Base-by-base conservation (phyloP, 129 eudicot genomes). In the Ambrosia trifida region DNA sequence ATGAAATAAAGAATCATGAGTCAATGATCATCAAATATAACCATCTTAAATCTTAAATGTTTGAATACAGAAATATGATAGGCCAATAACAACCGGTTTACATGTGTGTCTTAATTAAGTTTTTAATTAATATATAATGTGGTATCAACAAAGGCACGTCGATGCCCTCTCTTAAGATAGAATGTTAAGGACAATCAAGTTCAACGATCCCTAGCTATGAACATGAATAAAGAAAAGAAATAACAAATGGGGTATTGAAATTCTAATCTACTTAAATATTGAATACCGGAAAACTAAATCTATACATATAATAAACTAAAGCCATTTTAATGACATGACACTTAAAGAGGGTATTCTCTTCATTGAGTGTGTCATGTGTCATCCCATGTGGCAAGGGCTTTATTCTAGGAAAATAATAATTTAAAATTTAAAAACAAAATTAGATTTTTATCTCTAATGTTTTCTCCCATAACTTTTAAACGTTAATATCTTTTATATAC, bases 11-110 rank as follows among this genome's bases (percentile, higher is more conserved):
- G 38, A 58, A 12, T 11, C 12, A 20, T 4, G 40, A 58, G 64
- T 58, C 64, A 58, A 58, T 58, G 38, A 58, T 11, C 65, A 59
- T 59, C 65, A 59, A 59, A 59, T 59, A 31, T 59, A 43, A 59
- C 19, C 65, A 30, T 59, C 43, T 12, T 59, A 32, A 57, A 59
- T 59, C 43, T 12, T 59, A 32, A 57, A 59, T 59, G 41, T 6
- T 31, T 31, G 40, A 31, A 59, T 59, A 59, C 12, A 59, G 65
- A 59, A 30, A 59, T 14, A 59, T 59, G 41, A 59, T 18, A 31
- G n/a, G 20, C 41, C 41, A 59, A 31, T 59, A 31, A 13, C 14
- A 59, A 59, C 41, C 65, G 43, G 65, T 32, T 59, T 59, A 31
- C 65, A 58, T 58, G 64, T 16, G 13, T 58, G 18, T 14, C 64